Base-by-base conservation (phyloP, 2,329 filamentous ascomycete genomes). In the Fusarium nygamai region DNA sequence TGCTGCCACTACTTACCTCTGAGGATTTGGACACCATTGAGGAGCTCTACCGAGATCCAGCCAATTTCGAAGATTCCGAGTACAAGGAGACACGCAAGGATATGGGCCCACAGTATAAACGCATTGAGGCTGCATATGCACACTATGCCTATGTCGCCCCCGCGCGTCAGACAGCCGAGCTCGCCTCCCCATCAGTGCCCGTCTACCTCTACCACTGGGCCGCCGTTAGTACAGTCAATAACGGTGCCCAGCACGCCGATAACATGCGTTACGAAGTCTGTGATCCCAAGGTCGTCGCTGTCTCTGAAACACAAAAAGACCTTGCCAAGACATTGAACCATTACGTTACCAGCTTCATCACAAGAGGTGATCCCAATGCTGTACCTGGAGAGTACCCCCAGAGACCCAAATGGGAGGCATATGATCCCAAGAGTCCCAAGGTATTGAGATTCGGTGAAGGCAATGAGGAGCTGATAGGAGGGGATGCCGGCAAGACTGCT, bases 31-130 rank as follows among this genome's bases (percentile, higher is more conserved):
- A 84, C 27, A 83, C 81, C 0, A 86, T 94, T 16, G 83, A 89
- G 17, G 73, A 79, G 2, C 81, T 93, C 6, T 94, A 94, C 75
- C 90, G 91, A 0, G 89, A 92, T 65, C 89, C 91, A 0, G 64
- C 70, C 2, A 78, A 68, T 2, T 67, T 76, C 8, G 36, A 79
- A 0, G 75, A 70, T 14, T 70, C 67, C 0, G 67, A 78, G 12
- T 87, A 86, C 63, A 74, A 78, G 8, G 85, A 87, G 48, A 81
- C 78, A 2, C 79, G 84, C 4, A 61, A 75, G 9, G 80, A 78
- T 2, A 81, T 89, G 2, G 88, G 88, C 0, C 59, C 83, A 0
- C 87, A 89, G 77, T 91, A 87, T 75, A 88, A 87, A 64, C 87
- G 88, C 6, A 81, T 88, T 6, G 87, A 89, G 69, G 85, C 85